Evolutionary conservation across 257 asterid genomes (phyloP), one percentile per base, ranked within the genome.

Genomic region (Primulina tabacum): DNA sequence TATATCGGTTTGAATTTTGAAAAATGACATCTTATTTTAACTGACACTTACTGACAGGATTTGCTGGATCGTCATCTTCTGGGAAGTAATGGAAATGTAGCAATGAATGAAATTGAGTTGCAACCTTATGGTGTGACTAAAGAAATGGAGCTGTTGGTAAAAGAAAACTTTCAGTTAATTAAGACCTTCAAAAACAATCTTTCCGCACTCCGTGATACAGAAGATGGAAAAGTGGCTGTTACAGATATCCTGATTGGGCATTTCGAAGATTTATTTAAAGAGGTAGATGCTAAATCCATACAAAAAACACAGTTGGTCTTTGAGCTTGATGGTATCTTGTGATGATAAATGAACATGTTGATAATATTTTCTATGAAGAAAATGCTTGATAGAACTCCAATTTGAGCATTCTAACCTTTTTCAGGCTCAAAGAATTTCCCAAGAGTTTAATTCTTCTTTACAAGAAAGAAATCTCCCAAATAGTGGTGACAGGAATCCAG

Each of bases 81-180:
- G 72, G 96, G 95, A 40, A 64, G 76, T 77, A 67, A 56, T 74
- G 82, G 78, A 76, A 87, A 77, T 60, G 67, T 62, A 61, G 68
- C 71, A 47, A 57, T 34, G 37, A 81, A 50, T 37, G 83, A 77
- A 43, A 50, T 78, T 29, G 76, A 75, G 57, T 80, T 91, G 81
- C 92, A 76, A 70, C 97, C 93, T 52, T 81, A 53, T 68, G 92
- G 96, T 35, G 86, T 94, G 60, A 94, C 92, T 2, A 73, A 66
- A 74, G 84, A 91, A 79, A 86, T 94, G 99, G 90, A 84, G 75
- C 80, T 82, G 77, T 68, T 84, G 79, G 81, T 88, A 67, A 62
- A 67, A 68, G 81, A 73, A 29, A 88, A 88, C 79, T 89, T 91
- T 63, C 75, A 82, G 80, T 70, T 88, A 68, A 67, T 91, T 33